phyloP scores from a whole-genome alignment of 352 stramenopile species.

The Globisporangium viniferum region DNA sequence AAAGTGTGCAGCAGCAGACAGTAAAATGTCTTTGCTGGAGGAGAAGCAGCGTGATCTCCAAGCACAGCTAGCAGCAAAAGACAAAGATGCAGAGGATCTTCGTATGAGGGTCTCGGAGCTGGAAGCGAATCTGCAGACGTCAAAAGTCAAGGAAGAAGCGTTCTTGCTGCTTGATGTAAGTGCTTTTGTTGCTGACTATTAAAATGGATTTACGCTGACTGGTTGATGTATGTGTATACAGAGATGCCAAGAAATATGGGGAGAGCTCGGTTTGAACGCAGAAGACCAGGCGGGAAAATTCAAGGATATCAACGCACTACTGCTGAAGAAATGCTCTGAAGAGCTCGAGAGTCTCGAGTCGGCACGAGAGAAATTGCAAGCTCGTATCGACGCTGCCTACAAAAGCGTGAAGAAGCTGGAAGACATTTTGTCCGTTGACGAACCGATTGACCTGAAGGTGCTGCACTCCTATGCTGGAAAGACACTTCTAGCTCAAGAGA shows the following conservation, averaged over 20 bases:
- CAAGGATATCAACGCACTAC: slow-evolving; percentile 53
- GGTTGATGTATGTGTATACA: slow-evolving; percentile 16
- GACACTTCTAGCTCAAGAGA: slow-evolving; percentile 57
- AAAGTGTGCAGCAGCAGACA: slow-evolving; percentile 17
- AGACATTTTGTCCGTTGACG: slow-evolving; percentile 26
- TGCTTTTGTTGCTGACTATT: background rate
- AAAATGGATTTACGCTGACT: background rate
- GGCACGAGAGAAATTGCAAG: slow-evolving; percentile 42
- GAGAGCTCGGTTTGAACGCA: slow-evolving; percentile 49
- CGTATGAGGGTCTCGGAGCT: slow-evolving; percentile 26
- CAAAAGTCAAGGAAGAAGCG: slow-evolving; percentile 58
- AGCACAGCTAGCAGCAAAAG: slow-evolving; percentile 25
- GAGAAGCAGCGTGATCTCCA: slow-evolving; percentile 19
- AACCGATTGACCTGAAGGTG: slow-evolving; percentile 39
- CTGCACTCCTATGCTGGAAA: slow-evolving; percentile 30
- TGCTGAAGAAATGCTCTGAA: slow-evolving; percentile 58
- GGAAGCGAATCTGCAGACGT: slow-evolving; percentile 33
- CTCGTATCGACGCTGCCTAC: slow-evolving; percentile 38
- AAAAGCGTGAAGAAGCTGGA: slow-evolving; percentile 47
- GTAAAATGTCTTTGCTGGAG: slow-evolving; percentile 24
- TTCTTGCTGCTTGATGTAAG: slow-evolving; percentile 58
- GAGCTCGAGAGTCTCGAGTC: slow-evolving; percentile 54
- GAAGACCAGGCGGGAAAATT: slow-evolving; percentile 55
- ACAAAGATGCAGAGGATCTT: slow-evolving; percentile 23
- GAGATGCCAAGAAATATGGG: slow-evolving; percentile 69